Conservation (phyloP, 495 filamentous ascomycete genomes). For the Pseudotulostoma volvatum region DNA sequence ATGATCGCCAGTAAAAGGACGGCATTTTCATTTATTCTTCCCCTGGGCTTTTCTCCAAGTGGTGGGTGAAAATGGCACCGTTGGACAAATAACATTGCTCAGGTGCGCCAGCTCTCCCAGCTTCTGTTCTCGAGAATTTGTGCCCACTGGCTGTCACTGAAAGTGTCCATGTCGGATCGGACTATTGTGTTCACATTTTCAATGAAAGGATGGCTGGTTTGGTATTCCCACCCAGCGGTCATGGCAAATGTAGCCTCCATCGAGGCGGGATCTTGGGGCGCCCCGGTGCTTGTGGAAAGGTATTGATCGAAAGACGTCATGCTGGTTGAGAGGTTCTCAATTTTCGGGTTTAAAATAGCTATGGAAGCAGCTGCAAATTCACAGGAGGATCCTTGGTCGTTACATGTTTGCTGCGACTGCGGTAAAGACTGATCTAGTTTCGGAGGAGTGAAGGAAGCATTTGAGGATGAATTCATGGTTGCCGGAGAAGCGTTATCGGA, state of each 20-base stretch:
- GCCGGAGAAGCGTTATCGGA: constrained; percentile 23
- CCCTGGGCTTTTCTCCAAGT: too few species aligned
- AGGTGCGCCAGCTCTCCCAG: constrained; percentile 17
- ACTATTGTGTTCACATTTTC: constrained; percentile 1
- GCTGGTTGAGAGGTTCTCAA: not conserved
- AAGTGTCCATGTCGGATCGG: constrained; percentile 6
- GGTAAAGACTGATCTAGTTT: constrained; percentile 13
- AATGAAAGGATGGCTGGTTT: not conserved
- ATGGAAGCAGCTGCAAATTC: not conserved
- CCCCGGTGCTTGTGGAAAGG: constrained; percentile 1
- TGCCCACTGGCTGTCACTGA: constrained; percentile 23
- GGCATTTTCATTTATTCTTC: too few species aligned
- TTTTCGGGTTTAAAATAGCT: constrained; percentile 7
- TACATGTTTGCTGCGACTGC: too few species aligned
- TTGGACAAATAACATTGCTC: too few species aligned
- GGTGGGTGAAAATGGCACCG: too few species aligned
- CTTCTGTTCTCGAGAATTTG: constrained; percentile 13
- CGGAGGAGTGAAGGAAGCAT: constrained; percentile 15
- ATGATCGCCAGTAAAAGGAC: too few species aligned
- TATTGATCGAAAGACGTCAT: not conserved
- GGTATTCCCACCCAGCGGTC: constrained; percentile 9
- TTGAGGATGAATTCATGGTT: constrained; percentile 22
- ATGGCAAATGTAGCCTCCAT: constrained; percentile 11
- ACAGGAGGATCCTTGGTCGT: not conserved
- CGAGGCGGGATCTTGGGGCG: constrained; percentile 5